Percentiles rank a stretch among this genome's conserved stretches.
These are phyloP conservation scores for Blepharisma japonicum DNA, from an alignment of 73 alveolate species.

Conservation along the genomic window DNA sequence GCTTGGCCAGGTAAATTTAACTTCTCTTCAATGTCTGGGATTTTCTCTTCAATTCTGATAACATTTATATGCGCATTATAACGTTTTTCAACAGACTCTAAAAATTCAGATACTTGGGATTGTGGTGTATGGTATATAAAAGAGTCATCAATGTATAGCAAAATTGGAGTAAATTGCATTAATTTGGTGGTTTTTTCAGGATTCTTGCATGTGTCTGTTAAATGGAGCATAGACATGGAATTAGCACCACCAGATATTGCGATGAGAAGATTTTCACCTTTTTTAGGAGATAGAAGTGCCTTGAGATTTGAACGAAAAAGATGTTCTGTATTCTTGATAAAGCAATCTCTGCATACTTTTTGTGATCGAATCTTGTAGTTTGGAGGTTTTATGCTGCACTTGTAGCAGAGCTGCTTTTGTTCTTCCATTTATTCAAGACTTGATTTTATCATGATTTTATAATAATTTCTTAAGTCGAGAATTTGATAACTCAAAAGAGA, in stretches of 20 bases:
- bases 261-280: constrained; percentile 1
- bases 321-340: constrained; percentile 14
- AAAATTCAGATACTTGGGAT: not conserved
- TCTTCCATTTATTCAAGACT: too few species aligned
- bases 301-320: not conserved
- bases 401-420: not conserved
- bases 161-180: not conserved
- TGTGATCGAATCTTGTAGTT: not conserved
- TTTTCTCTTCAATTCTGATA: not conserved
- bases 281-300: not conserved
- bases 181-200: constrained; percentile 18
- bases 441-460: too few species aligned
- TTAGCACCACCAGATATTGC: constrained; percentile 3
- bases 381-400: not conserved
- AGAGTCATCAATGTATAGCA: not conserved
- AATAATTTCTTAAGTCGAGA: too few species aligned
- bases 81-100: not conserved
- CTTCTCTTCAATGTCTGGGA: not conserved
- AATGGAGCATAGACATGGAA: not conserved
- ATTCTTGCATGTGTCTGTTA: constrained; percentile 16
- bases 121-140: not conserved
- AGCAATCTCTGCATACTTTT: constrained; percentile 10
- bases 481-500: too few species aligned
- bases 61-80: not conserved
- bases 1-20: not conserved